Evolutionary conservation across 768 basidiomycete species (phyloP).

Genomic region (Auriscalpium vulgare): DNA sequence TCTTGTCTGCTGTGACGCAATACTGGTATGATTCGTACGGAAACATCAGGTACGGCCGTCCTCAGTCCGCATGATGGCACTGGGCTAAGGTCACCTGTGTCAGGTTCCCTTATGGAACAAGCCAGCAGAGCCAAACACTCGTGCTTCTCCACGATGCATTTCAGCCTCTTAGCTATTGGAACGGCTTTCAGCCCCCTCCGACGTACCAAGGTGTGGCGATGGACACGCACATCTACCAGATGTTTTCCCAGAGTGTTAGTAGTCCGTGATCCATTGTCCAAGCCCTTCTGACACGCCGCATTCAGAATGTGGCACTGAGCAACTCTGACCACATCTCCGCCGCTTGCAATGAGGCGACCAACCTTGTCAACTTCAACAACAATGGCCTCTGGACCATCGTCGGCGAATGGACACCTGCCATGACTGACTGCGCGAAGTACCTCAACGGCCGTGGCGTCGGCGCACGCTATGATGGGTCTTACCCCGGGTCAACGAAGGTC

Average conservation of each 20-base stretch:
- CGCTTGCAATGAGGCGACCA: constrained; percentile 43
- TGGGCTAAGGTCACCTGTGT: constrained; percentile 17
- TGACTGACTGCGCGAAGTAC: constrained; percentile 73
- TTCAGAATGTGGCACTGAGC: constrained; percentile 38
- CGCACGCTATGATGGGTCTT: constrained; percentile 50
- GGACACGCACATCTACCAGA: constrained; percentile 76
- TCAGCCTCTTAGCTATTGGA: constrained; percentile 66
- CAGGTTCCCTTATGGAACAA: constrained; percentile 35
- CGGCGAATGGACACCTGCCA: constrained; percentile 81
- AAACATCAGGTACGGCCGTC: constrained; percentile 48
- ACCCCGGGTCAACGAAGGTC: constrained; percentile 52
- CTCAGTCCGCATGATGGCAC: constrained; percentile 1
- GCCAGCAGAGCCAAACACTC: constrained; percentile 46
- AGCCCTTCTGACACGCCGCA: background rate
- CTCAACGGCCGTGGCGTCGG: constrained; percentile 78
- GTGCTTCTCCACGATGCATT: constrained; percentile 75
- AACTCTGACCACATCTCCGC: constrained; percentile 49
- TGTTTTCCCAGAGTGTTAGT: constrained; percentile 55
- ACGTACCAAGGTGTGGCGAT: constrained; percentile 59
- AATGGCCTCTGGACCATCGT: constrained; percentile 70
- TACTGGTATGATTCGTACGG: constrained; percentile 72
- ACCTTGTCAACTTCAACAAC: constrained; percentile 36
- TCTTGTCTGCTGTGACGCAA: constrained; percentile 45
- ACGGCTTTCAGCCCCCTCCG: constrained; percentile 47
- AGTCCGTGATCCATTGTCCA: background rate